Percentiles rank a stretch among this genome's conserved stretches.
Evolutionary conservation across 2,329 filamentous ascomycete genomes (phyloP).

Genomic region (Penicillium sp.): DNA sequence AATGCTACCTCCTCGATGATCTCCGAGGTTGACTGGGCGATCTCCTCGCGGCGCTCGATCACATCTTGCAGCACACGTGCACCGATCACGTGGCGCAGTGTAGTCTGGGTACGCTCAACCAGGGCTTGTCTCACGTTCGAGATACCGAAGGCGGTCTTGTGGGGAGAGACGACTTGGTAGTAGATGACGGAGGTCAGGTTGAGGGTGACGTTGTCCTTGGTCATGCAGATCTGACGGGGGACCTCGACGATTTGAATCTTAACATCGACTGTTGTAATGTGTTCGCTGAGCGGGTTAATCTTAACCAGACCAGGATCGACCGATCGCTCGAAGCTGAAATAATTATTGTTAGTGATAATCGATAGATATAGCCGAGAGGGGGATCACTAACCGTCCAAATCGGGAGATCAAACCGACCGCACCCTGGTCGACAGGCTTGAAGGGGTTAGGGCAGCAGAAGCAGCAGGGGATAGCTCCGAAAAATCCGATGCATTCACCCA

Average conservation of each 20-base stretch:
- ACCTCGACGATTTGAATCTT: constrained; percentile 99
- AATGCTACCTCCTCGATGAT: constrained; percentile 95
- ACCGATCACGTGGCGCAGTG: constrained; percentile 92
- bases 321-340: constrained; percentile 72
- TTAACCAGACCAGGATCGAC: constrained; percentile 96
- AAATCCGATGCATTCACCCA: constrained; percentile 73
- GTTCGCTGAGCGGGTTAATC: constrained; percentile 93
- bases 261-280: constrained; percentile 87
- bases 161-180: constrained; percentile 93
- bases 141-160: constrained; percentile 97
- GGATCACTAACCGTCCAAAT: constrained; percentile 63
- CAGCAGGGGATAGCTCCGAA: constrained; percentile 89
- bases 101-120: constrained; percentile 96
- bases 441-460: constrained; percentile 89
- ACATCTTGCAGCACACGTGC: constrained; percentile 95
- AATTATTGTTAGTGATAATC: not conserved
- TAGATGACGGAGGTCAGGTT: constrained; percentile 96
- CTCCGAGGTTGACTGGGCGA: constrained; percentile 90
- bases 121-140: constrained; percentile 93
- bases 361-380: no score
- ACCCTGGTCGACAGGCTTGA: constrained; percentile 87
- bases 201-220: constrained; percentile 96
- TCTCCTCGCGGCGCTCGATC: constrained; percentile 95
- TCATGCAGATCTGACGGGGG: constrained; percentile 96
- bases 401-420: constrained; percentile 94